Evolutionary conservation across 176 grass and related monocot genomes (phyloP).

Genomic region (Eleusine coracana): DNA sequence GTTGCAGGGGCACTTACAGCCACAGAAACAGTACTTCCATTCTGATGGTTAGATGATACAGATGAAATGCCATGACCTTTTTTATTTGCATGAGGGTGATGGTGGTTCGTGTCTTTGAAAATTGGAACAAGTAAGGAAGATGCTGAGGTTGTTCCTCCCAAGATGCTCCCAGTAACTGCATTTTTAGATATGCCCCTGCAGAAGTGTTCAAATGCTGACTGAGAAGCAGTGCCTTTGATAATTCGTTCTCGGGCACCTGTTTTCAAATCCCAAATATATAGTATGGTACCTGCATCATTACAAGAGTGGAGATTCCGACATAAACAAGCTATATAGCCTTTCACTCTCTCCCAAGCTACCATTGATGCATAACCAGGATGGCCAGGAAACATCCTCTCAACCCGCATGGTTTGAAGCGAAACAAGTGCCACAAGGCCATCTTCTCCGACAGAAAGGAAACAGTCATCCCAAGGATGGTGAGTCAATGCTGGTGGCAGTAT

Average conservation of each 20-base stretch:
- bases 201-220: conserved; percentile 87
- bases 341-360: conserved; percentile 90
- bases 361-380: conserved; percentile 75
- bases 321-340: conserved; percentile 95
- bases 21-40: conserved; percentile 37
- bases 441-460: conserved; percentile 89
- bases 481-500: conserved; percentile 74
- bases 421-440: conserved; percentile 87
- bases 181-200: conserved; percentile 88
- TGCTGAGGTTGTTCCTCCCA: conserved; percentile 91
- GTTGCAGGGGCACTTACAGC: conserved; percentile 29
- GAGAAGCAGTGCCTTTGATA: conserved; percentile 73
- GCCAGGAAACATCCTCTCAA: conserved; percentile 95
- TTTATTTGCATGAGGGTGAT: conserved; percentile 36
- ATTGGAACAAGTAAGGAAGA: conserved; percentile 76
- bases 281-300: conserved; percentile 55
- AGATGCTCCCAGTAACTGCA: conserved; percentile 75
- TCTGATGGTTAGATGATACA: conserved; percentile 51
- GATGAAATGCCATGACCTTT: conserved; percentile 32
- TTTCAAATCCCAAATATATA: conserved; percentile 98
- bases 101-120: conserved; percentile 57
- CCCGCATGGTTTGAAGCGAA: conserved; percentile 79
- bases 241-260: conserved; percentile 75
- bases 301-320: conserved; percentile 68
- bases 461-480: conserved; percentile 79